Evolutionary conservation across 495 filamentous ascomycete species (phyloP).

Genomic region (Penicillium crystallinum): DNA sequence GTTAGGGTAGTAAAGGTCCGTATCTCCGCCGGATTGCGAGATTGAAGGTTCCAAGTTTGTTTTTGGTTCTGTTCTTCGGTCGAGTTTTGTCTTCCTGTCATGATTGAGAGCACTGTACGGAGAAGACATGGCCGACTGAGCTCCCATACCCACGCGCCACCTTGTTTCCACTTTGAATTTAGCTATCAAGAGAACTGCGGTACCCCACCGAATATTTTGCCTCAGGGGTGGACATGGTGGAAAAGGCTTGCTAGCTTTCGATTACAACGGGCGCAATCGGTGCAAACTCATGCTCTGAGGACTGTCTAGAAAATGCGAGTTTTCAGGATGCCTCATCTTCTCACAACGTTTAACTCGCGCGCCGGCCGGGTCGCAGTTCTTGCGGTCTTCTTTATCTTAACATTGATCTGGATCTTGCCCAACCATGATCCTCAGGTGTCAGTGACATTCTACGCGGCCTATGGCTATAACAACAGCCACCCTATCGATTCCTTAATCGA

Average conservation of each 20-base stretch:
- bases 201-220: not conserved
- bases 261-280: not conserved
- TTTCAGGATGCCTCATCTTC: not conserved
- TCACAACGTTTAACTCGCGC: not conserved
- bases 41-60: not conserved
- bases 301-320: not conserved
- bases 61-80: not conserved
- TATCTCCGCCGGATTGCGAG: not conserved
- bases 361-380: not conserved
- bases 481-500: slow-evolving; percentile 9
- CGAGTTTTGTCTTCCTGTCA: not conserved
- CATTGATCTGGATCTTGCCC: not conserved
- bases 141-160: not conserved
- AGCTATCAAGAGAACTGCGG: too few relatives aligned
- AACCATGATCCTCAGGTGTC: not conserved
- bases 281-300: not conserved
- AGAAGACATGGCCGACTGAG: not conserved
- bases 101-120: not conserved
- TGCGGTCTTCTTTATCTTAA: not conserved
- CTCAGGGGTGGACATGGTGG: not conserved
- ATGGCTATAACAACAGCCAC: not conserved
- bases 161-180: not conserved
- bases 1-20: not conserved
- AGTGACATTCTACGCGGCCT: not conserved
- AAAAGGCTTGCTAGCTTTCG: not conserved